These are phyloP conservation scores for Ogataea kodamae DNA, from an alignment of 805 yeast genomes.

Conservation along the genomic window DNA sequence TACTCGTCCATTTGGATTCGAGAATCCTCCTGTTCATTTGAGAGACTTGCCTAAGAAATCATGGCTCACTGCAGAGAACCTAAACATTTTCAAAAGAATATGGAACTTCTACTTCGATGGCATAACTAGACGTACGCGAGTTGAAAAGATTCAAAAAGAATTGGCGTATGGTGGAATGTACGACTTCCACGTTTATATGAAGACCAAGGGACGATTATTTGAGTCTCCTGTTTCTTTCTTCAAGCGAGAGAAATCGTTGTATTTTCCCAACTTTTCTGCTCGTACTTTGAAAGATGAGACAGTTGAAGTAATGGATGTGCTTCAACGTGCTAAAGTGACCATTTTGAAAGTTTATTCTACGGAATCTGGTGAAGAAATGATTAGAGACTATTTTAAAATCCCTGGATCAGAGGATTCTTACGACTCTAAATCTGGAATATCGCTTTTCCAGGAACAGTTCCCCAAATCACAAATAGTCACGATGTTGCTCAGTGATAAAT, in stretches of 20 bases:
- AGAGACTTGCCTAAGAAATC: conserved; percentile 22
- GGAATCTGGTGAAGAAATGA: conserved; percentile 65
- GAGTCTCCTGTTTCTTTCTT: conserved; percentile 78
- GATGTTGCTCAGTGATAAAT: conserved; percentile 69
- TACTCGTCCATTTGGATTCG: conserved; percentile 33
- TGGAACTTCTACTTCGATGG: conserved; percentile 37
- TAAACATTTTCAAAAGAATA: conserved; percentile 30
- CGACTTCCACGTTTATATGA: conserved; percentile 59
- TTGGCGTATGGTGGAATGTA: conserved; percentile 66
- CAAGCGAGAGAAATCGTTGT: conserved; percentile 65
- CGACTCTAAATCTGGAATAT: conserved; percentile 39
- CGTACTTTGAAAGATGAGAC: conserved; percentile 41
- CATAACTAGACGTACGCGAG: conserved; percentile 33
- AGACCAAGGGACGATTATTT: conserved; percentile 83
- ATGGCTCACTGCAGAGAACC: conserved; percentile 26
- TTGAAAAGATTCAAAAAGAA: conserved; percentile 49
- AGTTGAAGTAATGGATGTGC: conserved; percentile 35
- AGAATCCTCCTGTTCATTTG: conserved; percentile 25
- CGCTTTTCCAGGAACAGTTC: conserved; percentile 36
- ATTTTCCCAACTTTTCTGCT: conserved; percentile 77
- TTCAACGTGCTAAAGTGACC: conserved; percentile 50
- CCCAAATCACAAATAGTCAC: conserved; percentile 72
- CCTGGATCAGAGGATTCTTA: conserved; percentile 40
- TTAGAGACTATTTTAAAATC: conserved; percentile 54
- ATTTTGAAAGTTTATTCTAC: conserved; percentile 65